Evolutionary conservation across 495 filamentous ascomycete genomes (phyloP).

Genomic region (Darksidea phi): DNA sequence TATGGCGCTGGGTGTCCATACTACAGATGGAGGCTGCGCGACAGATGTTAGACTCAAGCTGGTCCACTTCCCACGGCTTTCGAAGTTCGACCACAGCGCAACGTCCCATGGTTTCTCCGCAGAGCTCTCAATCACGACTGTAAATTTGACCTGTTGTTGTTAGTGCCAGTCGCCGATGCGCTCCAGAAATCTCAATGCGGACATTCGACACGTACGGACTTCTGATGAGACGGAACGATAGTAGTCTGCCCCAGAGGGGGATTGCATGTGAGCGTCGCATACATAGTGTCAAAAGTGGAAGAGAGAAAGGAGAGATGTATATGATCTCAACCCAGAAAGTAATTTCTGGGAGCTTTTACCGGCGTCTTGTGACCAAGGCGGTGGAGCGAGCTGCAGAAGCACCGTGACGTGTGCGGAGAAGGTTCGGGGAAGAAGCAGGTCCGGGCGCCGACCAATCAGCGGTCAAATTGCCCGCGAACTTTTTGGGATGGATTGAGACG

Average conservation of each 20-base stretch:
- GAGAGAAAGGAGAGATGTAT: too few relatives aligned
- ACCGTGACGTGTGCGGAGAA: constrained; percentile 9
- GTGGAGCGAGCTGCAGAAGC: background rate
- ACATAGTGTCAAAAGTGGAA: constrained; percentile 39
- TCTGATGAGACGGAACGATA: constrained; percentile 46
- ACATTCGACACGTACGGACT: constrained; percentile 11
- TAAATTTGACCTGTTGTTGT: constrained; percentile 54
- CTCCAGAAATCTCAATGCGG: background rate
- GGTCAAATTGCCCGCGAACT: constrained; percentile 1
- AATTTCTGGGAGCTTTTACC: too few relatives aligned
- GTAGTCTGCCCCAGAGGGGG: constrained; percentile 71
- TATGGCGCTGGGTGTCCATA: constrained; percentile 12
- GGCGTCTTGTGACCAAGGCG: too few relatives aligned
- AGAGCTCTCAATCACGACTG: constrained; percentile 67
- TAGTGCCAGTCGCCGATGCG: background rate
- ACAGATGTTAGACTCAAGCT: constrained; percentile 49
- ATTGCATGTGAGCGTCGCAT: constrained; percentile 55
- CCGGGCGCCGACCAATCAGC: too few relatives aligned
- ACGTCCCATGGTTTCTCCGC: constrained; percentile 65
- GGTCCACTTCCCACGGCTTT: constrained; percentile 48
- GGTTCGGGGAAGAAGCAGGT: too few relatives aligned
- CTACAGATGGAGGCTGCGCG: constrained; percentile 43
- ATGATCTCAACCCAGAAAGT: too few relatives aligned
- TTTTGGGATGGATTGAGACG: background rate
- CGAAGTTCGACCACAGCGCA: constrained; percentile 71